phyloP scores from a whole-genome alignment of 768 basidiomycete species.

The Sutorius australiensis region DNA sequence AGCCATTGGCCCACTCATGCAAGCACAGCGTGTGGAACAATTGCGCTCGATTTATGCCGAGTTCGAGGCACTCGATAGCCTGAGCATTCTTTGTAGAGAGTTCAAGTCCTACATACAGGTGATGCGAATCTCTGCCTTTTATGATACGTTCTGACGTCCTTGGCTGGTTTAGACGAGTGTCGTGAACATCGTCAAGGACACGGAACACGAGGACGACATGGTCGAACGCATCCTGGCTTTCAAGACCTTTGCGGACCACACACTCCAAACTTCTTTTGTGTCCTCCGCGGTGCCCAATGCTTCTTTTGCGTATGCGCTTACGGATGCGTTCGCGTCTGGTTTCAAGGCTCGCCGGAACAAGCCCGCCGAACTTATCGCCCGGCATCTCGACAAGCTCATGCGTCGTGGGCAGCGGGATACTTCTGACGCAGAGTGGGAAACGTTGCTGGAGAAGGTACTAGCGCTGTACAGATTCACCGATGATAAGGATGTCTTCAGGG shows the following conservation, averaged over 20 bases:
- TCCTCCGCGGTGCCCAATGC: slow-evolving; percentile 41
- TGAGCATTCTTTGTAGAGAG: slow-evolving; percentile 51
- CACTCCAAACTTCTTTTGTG: slow-evolving; percentile 51
- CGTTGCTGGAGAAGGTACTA: slow-evolving; percentile 61
- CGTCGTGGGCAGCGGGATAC: slow-evolving; percentile 75
- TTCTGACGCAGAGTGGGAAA: slow-evolving; percentile 60
- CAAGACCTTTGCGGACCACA: slow-evolving; percentile 53
- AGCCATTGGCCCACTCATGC: slow-evolving; percentile 57
- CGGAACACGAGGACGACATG: slow-evolving; percentile 68
- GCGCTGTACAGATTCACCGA: slow-evolving; percentile 82
- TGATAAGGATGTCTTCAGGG: slow-evolving; percentile 91
- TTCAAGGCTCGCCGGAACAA: slow-evolving; percentile 77
- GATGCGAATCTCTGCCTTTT: background rate
- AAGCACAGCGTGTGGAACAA: slow-evolving; percentile 38
- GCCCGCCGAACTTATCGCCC: slow-evolving; percentile 92
- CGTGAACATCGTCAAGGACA: slow-evolving; percentile 61
- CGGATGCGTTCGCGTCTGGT: slow-evolving; percentile 67
- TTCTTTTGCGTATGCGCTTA: slow-evolving; percentile 63
- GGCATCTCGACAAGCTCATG: slow-evolving; percentile 84
- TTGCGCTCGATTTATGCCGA: slow-evolving; percentile 56
- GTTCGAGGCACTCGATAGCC: slow-evolving; percentile 54
- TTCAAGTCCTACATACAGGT: slow-evolving; percentile 66
- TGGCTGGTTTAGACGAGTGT: slow-evolving; percentile 48
- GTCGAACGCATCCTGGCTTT: slow-evolving; percentile 66
- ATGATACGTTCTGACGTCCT: background rate